Evolutionary conservation across 2,329 filamentous ascomycete genomes (phyloP), one percentile per base, ranked within the genome.

Genomic region (Sporothrix phasma): DNA sequence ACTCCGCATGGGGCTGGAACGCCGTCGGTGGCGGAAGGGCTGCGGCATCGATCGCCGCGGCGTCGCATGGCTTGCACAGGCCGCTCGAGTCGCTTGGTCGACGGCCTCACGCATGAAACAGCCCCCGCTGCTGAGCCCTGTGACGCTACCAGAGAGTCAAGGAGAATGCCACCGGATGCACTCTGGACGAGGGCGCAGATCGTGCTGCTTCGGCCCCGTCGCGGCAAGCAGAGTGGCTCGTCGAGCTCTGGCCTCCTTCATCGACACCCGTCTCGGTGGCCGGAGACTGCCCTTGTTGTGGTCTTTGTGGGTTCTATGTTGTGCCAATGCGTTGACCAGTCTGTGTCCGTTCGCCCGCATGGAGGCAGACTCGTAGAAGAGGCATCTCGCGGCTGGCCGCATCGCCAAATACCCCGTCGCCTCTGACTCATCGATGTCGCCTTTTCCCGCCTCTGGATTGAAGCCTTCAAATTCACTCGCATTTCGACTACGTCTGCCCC

Each of bases 191-290:
- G 22, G 22, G 34, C n/a, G 39, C 37, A 43, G 22, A 41, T 43
- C 22, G 31, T 39, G 5, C 37, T 29, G 37, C 54, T 19, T 58
- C 24, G 22, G 19, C 37, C 22, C 31, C 31, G 31, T 24, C 26
- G 19, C 31, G 26, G 29, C 39, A 47, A 11, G 8, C 45, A 19
- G 17, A 43, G 19, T 41, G 34, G 60, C 53, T 62, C 46, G 58
- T 47, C 31, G 34, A 62, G 46, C 60, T 62, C 31, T 53, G 31
- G 46, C 60, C 60, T 43, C 60, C 31, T 24, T 51, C 26, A 22
- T 15, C 29, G 17, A 19, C 24, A 45, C 24, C 39, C 19, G 31
- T 45, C 15, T 49, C 59, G 29, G 53, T 22, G 53, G 19, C 37
- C 37, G 17, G 19, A 17, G n/a, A n/a, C 31, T 59, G 22, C 15